Conservation (phyloP, 148 eudicot species). For the Rhododendron simsii region DNA sequence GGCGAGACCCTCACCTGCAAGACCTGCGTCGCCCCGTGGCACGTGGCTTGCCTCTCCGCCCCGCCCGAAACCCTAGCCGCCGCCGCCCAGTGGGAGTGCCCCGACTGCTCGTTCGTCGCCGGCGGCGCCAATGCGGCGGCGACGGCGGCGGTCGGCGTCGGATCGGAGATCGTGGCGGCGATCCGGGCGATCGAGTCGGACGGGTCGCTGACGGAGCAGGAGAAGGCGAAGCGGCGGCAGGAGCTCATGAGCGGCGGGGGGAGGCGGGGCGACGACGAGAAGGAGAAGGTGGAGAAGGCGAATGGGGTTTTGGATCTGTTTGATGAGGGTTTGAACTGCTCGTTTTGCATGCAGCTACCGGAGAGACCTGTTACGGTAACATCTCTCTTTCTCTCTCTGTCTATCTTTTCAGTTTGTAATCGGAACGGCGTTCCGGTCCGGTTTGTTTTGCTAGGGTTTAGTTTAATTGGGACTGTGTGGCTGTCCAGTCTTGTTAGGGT, state of each 20-base stretch:
- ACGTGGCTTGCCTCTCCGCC: constrained; percentile 42
- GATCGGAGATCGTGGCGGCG: constrained; percentile 31
- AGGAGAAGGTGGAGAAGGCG: constrained; percentile 4
- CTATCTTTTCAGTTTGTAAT: not conserved
- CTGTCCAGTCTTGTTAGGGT: not conserved
- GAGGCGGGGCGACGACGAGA: not conserved
- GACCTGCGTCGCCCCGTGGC: constrained; percentile 88
- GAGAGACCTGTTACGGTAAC: constrained; percentile 87
- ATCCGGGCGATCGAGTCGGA: constrained; percentile 66
- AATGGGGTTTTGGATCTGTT: constrained; percentile 44
- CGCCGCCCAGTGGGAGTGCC: constrained; percentile 62
- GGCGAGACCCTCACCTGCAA: constrained; percentile 46
- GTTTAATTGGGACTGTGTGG: not conserved
- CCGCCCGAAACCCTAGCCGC: constrained; percentile 42
- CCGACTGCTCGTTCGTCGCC: constrained; percentile 48
- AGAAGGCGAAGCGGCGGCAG: constrained; percentile 70
- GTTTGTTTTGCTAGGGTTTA: not conserved
- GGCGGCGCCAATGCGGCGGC: not conserved
- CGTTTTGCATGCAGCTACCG: constrained; percentile 72
- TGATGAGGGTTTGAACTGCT: constrained; percentile 54
- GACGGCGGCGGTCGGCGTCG: constrained; percentile 10
- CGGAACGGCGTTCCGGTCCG: not conserved
- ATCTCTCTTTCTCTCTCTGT: not conserved
- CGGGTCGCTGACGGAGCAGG: constrained; percentile 34
- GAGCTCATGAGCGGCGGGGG: constrained; percentile 45